Evolutionary conservation across 441 rosid genomes (phyloP).

Genomic region (Pelargonium cotyledonis): DNA sequence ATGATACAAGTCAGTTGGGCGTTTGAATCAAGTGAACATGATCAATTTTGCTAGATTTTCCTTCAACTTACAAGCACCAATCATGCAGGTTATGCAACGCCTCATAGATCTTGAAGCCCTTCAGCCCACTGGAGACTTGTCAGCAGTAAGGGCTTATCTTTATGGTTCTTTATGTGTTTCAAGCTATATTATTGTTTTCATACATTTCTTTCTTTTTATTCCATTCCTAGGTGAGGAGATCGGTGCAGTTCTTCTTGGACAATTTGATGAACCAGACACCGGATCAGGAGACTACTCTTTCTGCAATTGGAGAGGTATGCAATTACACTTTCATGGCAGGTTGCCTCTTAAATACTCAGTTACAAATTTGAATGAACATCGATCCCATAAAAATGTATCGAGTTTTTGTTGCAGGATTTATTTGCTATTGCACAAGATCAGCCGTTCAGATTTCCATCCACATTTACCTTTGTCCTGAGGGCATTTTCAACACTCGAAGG

Average conservation of each 20-base stretch:
- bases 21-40: neutral
- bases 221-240: conserved; percentile 73
- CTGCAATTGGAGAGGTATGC: conserved; percentile 88
- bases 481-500: conserved; percentile 97
- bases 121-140: conserved; percentile 89
- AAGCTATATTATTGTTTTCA: neutral
- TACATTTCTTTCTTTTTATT: conserved; percentile 7
- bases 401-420: conserved; percentile 51
- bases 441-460: conserved; percentile 86
- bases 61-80: conserved; percentile 18
- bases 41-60: neutral
- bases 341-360: neutral
- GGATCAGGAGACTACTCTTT: conserved; percentile 75
- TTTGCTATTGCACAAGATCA: conserved; percentile 93
- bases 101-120: conserved; percentile 88
- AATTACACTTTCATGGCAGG: neutral
- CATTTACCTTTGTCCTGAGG: conserved; percentile 76
- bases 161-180: neutral
- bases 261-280: conserved; percentile 69
- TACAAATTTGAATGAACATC: neutral
- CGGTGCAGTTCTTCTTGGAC: conserved; percentile 87
- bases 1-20: neutral
- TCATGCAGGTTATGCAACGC: conserved; percentile 64
- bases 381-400: neutral
- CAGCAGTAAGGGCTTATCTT: conserved; percentile 46